Conservation (phyloP, 139 green algal genomes). For the Yamagishiella unicocca region DNA sequence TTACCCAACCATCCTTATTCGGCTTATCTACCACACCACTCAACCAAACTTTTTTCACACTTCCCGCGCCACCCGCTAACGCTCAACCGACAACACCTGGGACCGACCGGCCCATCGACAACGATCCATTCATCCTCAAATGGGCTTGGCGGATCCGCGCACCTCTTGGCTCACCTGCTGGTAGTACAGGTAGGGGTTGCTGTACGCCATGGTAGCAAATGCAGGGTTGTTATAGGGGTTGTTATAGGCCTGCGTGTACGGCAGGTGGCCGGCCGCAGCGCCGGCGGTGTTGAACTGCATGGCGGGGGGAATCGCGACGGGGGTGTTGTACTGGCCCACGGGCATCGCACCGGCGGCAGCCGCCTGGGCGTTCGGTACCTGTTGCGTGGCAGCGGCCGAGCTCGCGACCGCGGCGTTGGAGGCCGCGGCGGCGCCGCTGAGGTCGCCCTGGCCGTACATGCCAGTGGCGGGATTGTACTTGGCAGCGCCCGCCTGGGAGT, state of each 20-base stretch:
- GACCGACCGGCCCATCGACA: too few species aligned
- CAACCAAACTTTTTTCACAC: too few species aligned
- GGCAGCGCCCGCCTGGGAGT: not conserved
- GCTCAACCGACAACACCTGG: too few species aligned
- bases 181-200: constrained; percentile 41
- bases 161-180: not conserved
- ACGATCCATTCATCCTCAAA: too few species aligned
- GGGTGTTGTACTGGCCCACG: constrained; percentile 9
- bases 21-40: too few species aligned
- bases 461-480: constrained; percentile 39
- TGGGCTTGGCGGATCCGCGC: too few species aligned
- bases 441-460: constrained; percentile 44
- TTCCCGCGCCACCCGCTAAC: too few species aligned
- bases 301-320: not conserved
- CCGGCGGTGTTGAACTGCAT: constrained; percentile 40
- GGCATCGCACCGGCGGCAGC: not conserved
- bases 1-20: too few species aligned
- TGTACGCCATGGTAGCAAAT: constrained; percentile 35
- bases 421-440: constrained; percentile 9
- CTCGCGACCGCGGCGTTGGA: not conserved
- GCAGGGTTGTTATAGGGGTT: constrained; percentile 27
- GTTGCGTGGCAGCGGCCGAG: not conserved
- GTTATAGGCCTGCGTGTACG: constrained; percentile 30
- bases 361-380: constrained; percentile 4
- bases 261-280: constrained; percentile 2